Percentiles rank a stretch among this genome's conserved stretches.
Conservation (phyloP, 176 grass and related monocot species). For the Eremochloa ophiuroides region DNA sequence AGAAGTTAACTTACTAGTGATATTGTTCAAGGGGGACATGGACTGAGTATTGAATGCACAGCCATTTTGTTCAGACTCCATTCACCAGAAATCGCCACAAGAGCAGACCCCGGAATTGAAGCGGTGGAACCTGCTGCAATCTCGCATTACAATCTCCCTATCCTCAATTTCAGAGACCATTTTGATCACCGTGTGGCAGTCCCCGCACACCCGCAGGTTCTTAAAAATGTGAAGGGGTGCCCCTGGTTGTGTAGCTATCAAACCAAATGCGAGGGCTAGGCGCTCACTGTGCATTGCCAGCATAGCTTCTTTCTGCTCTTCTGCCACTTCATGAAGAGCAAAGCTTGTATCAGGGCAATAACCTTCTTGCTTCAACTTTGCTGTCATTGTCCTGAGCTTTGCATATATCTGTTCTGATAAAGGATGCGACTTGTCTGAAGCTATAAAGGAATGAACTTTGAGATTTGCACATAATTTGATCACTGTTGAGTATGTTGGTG, state of each 20-base stretch:
- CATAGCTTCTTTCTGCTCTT: conserved; percentile 52
- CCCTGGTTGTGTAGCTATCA: conserved; percentile 47
- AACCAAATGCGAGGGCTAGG: conserved; percentile 59
- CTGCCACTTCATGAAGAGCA: conserved; percentile 43
- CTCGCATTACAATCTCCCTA: conserved; percentile 57
- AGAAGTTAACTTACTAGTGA: not conserved
- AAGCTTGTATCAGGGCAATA: conserved; percentile 44
- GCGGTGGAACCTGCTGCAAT: conserved; percentile 64
- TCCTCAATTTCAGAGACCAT: conserved; percentile 45
- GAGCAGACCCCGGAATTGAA: conserved; percentile 48
- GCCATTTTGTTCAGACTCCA: not conserved
- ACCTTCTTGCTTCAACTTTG: conserved; percentile 48
- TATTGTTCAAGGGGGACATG: not conserved
- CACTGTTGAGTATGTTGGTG: conserved; percentile 52
- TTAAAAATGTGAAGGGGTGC: conserved; percentile 54
- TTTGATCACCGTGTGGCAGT: conserved; percentile 62
- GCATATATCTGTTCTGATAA: conserved; percentile 53
- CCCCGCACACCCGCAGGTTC: conserved; percentile 63
- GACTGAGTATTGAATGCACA: not conserved
- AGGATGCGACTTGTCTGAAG: conserved; percentile 53
- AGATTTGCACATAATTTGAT: conserved; percentile 69
- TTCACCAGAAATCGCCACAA: conserved; percentile 72
- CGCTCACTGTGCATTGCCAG: conserved; percentile 52
- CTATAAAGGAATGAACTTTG: conserved; percentile 61
- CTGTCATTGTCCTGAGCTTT: conserved; percentile 52